Conservation (phyloP, 768 basidiomycete genomes). For the Calvatia gigantea region DNA sequence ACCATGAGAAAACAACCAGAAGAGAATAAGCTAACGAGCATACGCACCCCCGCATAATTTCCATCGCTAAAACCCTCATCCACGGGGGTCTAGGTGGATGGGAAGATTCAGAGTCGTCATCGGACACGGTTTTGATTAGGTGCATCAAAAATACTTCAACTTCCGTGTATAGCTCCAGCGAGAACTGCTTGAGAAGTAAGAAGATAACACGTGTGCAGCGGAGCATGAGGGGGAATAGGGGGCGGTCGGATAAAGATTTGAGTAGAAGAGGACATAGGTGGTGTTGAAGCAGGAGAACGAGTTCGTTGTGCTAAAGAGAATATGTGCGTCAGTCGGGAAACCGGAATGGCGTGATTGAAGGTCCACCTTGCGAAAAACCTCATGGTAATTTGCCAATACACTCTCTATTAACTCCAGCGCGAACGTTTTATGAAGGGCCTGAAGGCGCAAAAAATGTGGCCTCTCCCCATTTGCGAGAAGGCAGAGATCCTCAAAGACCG, state of each 20-base stretch:
- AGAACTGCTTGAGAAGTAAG: slow-evolving; percentile 89
- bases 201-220: slow-evolving; percentile 93
- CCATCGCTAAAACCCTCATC: slow-evolving; percentile 91
- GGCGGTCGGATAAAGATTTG: slow-evolving; percentile 78
- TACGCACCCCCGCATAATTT: slow-evolving; percentile 81
- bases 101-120: slow-evolving; percentile 38
- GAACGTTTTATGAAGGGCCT: slow-evolving; percentile 86
- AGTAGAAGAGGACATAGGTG: slow-evolving; percentile 90
- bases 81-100: slow-evolving; percentile 59
- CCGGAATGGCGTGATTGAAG: background rate
- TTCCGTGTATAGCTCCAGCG: slow-evolving; percentile 74
- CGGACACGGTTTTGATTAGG: slow-evolving; percentile 60
- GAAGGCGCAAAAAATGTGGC: slow-evolving; percentile 78
- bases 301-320: slow-evolving; percentile 63
- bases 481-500: slow-evolving; percentile 91
- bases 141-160: slow-evolving; percentile 83
- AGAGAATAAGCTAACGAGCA: background rate
- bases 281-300: slow-evolving; percentile 82
- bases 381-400: slow-evolving; percentile 88
- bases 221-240: slow-evolving; percentile 82
- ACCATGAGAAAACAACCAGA: background rate
- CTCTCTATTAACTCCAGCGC: slow-evolving; percentile 97
- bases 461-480: slow-evolving; percentile 80
- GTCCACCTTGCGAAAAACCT: slow-evolving; percentile 75
- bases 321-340: background rate